Conservation (phyloP, 345 rosid species). For the Syzygium jambos region DNA sequence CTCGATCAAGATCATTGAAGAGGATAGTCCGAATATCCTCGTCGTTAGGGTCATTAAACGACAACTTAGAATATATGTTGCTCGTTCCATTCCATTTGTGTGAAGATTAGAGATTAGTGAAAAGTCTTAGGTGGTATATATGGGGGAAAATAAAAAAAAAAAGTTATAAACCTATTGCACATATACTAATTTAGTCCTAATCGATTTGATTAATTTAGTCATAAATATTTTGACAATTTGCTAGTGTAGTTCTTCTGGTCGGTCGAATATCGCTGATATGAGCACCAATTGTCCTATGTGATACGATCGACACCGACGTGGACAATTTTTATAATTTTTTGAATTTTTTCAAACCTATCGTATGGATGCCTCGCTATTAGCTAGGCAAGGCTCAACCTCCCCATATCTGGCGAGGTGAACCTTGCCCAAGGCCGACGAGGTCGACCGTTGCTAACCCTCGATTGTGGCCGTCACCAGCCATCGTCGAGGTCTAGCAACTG, state of each 20-base stretch:
- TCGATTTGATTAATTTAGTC: no score
- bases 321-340: rapidly evolving
- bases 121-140: no score
- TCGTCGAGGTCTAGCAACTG: not conserved
- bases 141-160: no score
- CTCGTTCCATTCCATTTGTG: not conserved
- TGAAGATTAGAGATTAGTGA: not conserved
- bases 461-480: no score
- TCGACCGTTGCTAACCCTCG: rapidly evolving
- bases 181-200: no score
- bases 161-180: no score
- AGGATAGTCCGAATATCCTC: not conserved
- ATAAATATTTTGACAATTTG: no score
- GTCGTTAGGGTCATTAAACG: not conserved
- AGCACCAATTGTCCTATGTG: no score
- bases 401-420: rapidly evolving
- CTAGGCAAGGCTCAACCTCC: no score
- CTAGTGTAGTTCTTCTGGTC: no score
- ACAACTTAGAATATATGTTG: not conserved
- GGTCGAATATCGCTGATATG: rapidly evolving
- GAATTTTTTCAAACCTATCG: not conserved
- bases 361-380: not conserved
- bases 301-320: rapidly evolving
- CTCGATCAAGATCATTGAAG: not conserved
- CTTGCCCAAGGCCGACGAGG: rapidly evolving